A percentile compares a stretch with the other conserved stretches of the same genome.
Evolutionary conservation across 306 rosid genomes (phyloP).

Genomic region (Sphenostylis stenocarpa): DNA sequence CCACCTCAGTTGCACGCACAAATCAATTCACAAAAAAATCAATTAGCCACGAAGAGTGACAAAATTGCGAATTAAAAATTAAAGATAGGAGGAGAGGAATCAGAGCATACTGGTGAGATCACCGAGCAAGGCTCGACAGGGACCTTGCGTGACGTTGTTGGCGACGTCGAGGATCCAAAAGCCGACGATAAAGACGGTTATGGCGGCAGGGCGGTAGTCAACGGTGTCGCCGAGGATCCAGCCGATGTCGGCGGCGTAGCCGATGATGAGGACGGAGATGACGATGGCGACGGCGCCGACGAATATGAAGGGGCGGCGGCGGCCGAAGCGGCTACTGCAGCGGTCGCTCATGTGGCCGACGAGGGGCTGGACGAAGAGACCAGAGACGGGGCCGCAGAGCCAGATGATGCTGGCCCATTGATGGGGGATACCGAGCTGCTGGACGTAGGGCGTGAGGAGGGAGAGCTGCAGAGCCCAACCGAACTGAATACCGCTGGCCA

Average conservation of each 20-base stretch:
- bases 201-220: conserved; percentile 58
- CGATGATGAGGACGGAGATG: conserved; percentile 66
- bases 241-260: conserved; percentile 80
- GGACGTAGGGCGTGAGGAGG: conserved; percentile 83
- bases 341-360: conserved; percentile 82
- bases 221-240: conserved; percentile 67
- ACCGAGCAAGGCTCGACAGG: conserved; percentile 84
- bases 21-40: not conserved
- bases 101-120: conserved; percentile 77
- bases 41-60: not conserved
- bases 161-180: conserved; percentile 90
- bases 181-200: conserved; percentile 62
- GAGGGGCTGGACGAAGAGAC: conserved; percentile 81
- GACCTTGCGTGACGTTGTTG: conserved; percentile 83
- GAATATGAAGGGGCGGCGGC: conserved; percentile 83
- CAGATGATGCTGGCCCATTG: conserved; percentile 92
- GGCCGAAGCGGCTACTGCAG: conserved; percentile 72
- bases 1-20: not conserved
- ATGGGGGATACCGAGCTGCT: conserved; percentile 93
- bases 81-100: not conserved
- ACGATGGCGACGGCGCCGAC: conserved; percentile 60
- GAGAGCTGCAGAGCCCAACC: conserved; percentile 99
- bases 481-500: conserved; percentile 88
- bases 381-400: conserved; percentile 91
- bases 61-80: conserved; percentile 13